phyloP scores from a whole-genome alignment of 2,329 filamentous ascomycete genomes.

The Dothistroma septosporum region DNA sequence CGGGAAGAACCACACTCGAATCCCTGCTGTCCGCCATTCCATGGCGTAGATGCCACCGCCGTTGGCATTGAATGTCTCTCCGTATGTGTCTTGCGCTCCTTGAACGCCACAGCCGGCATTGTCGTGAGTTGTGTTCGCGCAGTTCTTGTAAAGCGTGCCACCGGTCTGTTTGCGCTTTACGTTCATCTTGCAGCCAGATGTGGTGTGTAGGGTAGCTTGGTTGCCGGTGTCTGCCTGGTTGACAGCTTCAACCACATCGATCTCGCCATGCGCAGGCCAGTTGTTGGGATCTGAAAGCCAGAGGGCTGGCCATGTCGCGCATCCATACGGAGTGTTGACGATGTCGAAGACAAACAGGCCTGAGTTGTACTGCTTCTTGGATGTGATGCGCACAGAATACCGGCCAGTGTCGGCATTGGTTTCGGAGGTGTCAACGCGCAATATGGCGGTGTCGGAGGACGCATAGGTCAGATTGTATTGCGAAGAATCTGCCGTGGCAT shows the following conservation, averaged over 20 bases:
- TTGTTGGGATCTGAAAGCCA: constrained; percentile 44
- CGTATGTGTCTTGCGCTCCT: constrained; percentile 28
- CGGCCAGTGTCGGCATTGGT: constrained; percentile 30
- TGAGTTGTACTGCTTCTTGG: constrained; percentile 35
- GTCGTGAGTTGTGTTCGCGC: constrained; percentile 24
- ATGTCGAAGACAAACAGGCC: constrained; percentile 39
- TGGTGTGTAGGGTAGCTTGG: constrained; percentile 32
- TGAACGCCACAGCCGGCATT: constrained; percentile 32
- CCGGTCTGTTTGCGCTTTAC: constrained; percentile 32
- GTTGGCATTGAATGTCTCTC: constrained; percentile 29
- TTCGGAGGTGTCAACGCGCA: constrained; percentile 28
- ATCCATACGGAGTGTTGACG: constrained; percentile 34
- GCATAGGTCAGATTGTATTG: constrained; percentile 33
- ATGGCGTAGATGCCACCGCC: constrained; percentile 35
- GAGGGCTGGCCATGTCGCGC: constrained; percentile 39
- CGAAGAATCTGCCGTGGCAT: constrained; percentile 18
- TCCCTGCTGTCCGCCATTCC: constrained; percentile 30
- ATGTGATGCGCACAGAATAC: constrained; percentile 35
- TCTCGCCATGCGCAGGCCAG: constrained; percentile 32
- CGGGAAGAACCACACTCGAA: constrained; percentile 35
- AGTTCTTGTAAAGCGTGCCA: constrained; percentile 26
- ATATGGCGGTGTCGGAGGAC: constrained; percentile 24
- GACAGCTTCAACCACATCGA: constrained; percentile 36
- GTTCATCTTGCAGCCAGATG: constrained; percentile 31
- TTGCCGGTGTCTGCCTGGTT: constrained; percentile 28